phyloP scores from a whole-genome alignment of 768 basidiomycete genomes.

The Lactarius tabidus region DNA sequence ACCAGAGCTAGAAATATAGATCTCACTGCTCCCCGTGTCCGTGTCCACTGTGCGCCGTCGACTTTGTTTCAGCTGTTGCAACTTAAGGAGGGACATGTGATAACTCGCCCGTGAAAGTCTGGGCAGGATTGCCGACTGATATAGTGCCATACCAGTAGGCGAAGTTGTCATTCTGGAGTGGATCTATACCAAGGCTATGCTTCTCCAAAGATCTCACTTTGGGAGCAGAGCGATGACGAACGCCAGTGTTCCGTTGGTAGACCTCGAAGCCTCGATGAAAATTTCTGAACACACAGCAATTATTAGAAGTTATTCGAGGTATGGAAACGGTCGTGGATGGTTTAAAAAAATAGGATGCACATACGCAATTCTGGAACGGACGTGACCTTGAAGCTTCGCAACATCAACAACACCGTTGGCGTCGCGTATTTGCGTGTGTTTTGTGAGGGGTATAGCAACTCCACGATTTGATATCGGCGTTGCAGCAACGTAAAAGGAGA shows the following conservation, averaged over 20 bases:
- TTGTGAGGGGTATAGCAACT: slow-evolving; percentile 4
- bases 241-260: slow-evolving; percentile 11
- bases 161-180: background rate
- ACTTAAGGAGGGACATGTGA: background rate
- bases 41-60: slow-evolving; percentile 33
- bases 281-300: slow-evolving; percentile 1
- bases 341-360: background rate
- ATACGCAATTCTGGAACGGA: background rate
- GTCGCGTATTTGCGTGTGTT: background rate
- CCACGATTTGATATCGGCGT: background rate
- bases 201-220: background rate
- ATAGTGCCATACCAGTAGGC: slow-evolving; percentile 11
- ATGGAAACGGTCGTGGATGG: too few relatives aligned
- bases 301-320: background rate
- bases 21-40: slow-evolving; percentile 35
- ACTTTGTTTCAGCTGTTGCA: background rate
- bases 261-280: background rate
- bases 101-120: background rate
- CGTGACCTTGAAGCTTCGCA: background rate
- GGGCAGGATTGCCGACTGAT: slow-evolving; percentile 14
- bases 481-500: slow-evolving; percentile 3
- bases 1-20: slow-evolving; percentile 33
- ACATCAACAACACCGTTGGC: background rate
- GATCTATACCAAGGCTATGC: background rate
- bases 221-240: background rate